phyloP scores from a whole-genome alignment of 2,329 filamentous ascomycete genomes.

The Trichoderma atroviride region DNA sequence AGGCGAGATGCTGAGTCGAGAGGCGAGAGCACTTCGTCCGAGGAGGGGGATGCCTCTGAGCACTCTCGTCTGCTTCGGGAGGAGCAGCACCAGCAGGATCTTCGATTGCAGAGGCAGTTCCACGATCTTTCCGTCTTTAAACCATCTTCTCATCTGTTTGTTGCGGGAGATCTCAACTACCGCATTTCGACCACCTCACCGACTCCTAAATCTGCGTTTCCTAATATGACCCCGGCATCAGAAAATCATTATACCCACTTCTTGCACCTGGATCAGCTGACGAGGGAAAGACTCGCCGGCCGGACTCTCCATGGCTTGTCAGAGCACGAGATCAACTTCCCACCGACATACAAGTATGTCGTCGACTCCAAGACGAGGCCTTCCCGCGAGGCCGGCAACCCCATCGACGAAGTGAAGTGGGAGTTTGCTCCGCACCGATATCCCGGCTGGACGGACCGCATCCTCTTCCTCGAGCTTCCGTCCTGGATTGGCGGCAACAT shows the following conservation, averaged over 20 bases:
- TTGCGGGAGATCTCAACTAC: constrained; percentile 94
- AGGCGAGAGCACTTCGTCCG: constrained; percentile 24
- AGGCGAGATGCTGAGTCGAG: constrained; percentile 26
- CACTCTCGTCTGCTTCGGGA: constrained; percentile 41
- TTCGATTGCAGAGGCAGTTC: constrained; percentile 48
- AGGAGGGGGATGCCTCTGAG: constrained; percentile 34
- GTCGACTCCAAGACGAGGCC: constrained; percentile 37
- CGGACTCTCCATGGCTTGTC: constrained; percentile 76
- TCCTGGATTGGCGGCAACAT: constrained; percentile 52
- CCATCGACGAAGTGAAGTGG: constrained; percentile 56
- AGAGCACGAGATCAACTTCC: constrained; percentile 76
- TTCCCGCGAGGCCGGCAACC: constrained; percentile 30
- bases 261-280: constrained; percentile 77
- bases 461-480: constrained; percentile 72
- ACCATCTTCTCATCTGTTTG: constrained; percentile 75
- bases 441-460: constrained; percentile 91
- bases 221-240: constrained; percentile 57
- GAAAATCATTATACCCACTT: constrained; percentile 66
- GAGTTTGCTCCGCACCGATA: constrained; percentile 80
- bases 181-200: constrained; percentile 74
- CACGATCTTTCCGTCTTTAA: constrained; percentile 71
- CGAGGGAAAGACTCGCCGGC: constrained; percentile 66
- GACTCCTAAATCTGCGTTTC: constrained; percentile 63
- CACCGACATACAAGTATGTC: constrained; percentile 92
- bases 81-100: constrained; percentile 40